phyloP scores from a whole-genome alignment of 1,284 basidiomycete species.

The Microbotryum saponariae region DNA sequence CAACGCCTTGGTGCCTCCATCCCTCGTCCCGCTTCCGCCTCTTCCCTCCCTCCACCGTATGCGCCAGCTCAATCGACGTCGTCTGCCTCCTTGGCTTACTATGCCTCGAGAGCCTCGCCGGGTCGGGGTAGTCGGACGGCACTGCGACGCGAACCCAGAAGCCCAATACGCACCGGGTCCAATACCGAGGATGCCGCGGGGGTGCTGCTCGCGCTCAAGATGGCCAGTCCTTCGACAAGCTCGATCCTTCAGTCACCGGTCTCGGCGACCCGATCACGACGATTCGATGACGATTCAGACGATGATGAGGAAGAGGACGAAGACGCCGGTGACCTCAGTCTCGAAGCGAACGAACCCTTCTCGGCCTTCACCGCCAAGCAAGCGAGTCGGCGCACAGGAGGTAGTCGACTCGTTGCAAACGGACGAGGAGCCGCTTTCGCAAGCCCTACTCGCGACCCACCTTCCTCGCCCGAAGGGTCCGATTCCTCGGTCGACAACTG shows the following conservation, averaged over 20 bases:
- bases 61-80: not conserved
- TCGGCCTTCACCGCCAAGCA: too few species aligned
- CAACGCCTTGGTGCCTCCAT: not conserved
- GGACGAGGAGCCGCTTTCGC: too few species aligned
- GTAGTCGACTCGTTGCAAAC: too few species aligned
- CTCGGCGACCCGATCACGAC: not conserved
- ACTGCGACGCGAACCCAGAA: not conserved
- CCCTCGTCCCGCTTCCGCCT: not conserved
- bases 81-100: too few species aligned
- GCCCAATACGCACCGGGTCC: not conserved
- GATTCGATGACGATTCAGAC: not conserved
- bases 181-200: slow-evolving; percentile 26
- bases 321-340: not conserved
- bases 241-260: slow-evolving; percentile 5
- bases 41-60: not conserved
- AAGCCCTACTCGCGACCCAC: too few species aligned
- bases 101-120: too few species aligned
- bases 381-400: too few species aligned
- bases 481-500: too few species aligned
- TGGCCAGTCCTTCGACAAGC: slow-evolving; percentile 12
- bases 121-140: too few species aligned
- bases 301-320: slow-evolving; percentile 7
- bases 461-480: too few species aligned
- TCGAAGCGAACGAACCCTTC: too few species aligned
- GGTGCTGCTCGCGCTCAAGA: slow-evolving; percentile 28